Conservation (phyloP, 805 yeast species). For the Debaryomyces maramus region DNA sequence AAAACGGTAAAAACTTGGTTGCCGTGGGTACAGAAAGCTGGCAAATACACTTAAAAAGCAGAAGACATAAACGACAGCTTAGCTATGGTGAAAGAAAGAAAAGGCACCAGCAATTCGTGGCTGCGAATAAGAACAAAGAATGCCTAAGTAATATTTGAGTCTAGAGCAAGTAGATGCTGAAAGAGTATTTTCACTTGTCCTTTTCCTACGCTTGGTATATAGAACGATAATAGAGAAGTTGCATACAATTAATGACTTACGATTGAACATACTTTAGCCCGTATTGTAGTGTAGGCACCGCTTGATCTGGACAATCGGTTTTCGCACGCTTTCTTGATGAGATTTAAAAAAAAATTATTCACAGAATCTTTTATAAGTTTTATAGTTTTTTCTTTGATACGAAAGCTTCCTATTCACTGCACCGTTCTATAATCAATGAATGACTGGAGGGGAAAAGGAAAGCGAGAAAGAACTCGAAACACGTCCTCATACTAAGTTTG, state of each 20-base stretch:
- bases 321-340: neutral
- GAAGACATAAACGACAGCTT: conserved; percentile 61
- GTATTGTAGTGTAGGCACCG: too few species aligned
- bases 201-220: too few species aligned
- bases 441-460: conserved; percentile 43
- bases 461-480: conserved; percentile 29
- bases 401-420: conserved; percentile 43
- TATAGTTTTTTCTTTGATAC: conserved; percentile 31
- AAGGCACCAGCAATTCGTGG: conserved; percentile 50
- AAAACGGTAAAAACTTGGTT: conserved; percentile 53
- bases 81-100: conserved; percentile 50
- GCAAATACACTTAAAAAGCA: conserved; percentile 64
- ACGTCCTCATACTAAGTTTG: conserved; percentile 38
- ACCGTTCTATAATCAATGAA: conserved; percentile 30
- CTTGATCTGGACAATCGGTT: too few species aligned
- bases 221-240: too few species aligned
- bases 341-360: neutral
- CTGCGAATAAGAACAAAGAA: conserved; percentile 23
- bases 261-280: too few species aligned
- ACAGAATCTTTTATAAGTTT: conserved; percentile 5
- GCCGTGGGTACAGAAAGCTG: conserved; percentile 75
- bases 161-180: too few species aligned
- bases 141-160: too few species aligned
- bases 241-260: too few species aligned
- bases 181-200: too few species aligned